Percentiles rank a stretch among this genome's conserved stretches.
These are phyloP conservation scores for Cryptococcus sp. DNA, from an alignment of 1,284 basidiomycete species.

Conservation along the genomic window DNA sequence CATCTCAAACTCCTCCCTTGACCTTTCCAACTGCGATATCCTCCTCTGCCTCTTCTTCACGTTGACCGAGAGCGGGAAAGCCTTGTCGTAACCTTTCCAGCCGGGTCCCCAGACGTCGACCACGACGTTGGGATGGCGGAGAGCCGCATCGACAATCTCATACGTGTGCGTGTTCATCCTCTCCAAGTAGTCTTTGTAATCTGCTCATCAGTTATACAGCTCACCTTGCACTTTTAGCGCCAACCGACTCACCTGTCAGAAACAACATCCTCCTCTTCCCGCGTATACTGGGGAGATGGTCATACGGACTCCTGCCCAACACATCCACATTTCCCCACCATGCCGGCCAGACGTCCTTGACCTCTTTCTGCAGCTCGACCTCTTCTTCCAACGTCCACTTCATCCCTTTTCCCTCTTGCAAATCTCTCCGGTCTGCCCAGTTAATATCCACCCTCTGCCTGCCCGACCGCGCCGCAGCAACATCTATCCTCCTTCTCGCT, in stretches of 20 bases:
- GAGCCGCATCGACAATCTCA: slow-evolving; percentile 44
- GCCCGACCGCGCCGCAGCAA: background rate
- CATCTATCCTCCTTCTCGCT: background rate
- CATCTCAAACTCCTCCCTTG: slow-evolving; percentile 12
- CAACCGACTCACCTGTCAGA: slow-evolving; percentile 37
- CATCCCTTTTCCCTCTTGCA: background rate
- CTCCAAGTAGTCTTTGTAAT: slow-evolving; percentile 44
- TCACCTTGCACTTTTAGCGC: background rate
- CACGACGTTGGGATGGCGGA: slow-evolving; percentile 39
- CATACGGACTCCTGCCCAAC: slow-evolving; percentile 40
- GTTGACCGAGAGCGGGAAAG: slow-evolving; percentile 37
- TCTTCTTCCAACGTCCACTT: slow-evolving; percentile 14
- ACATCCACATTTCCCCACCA: slow-evolving; percentile 43
- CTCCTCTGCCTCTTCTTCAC: slow-evolving; percentile 33
- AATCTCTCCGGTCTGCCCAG: background rate
- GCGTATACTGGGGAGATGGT: slow-evolving; percentile 20
- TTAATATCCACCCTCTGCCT: no score
- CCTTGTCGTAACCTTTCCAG: slow-evolving; percentile 42
- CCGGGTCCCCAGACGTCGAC: slow-evolving; percentile 47
- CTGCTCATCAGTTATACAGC: slow-evolving; percentile 8
- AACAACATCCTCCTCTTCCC: slow-evolving; percentile 36
- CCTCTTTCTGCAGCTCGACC: slow-evolving; percentile 9
- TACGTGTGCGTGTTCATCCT: slow-evolving; percentile 46
- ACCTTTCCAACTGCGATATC: slow-evolving; percentile 24
- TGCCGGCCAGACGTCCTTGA: slow-evolving; percentile 21